A percentile compares a stretch with the other conserved stretches of the same genome.
These are phyloP conservation scores for Suhomyces anneliseae DNA, from an alignment of 1,139 yeast genomes.

Conservation along the genomic window DNA sequence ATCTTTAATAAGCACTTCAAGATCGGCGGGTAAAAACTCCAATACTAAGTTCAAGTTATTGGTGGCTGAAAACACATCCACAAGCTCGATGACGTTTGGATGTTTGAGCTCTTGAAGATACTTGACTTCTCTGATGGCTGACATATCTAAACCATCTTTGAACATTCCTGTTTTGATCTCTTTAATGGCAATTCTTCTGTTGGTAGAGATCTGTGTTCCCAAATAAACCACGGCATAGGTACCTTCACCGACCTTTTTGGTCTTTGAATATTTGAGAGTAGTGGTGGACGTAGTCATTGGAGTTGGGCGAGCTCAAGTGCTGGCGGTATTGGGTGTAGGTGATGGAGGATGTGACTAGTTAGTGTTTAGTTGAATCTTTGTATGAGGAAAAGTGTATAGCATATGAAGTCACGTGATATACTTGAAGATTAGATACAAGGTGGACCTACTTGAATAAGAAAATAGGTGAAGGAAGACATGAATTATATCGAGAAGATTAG, in stretches of 20 bases:
- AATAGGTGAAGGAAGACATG: too few relatives aligned
- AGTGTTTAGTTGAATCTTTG: too few relatives aligned
- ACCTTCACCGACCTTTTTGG: slow-evolving; percentile 95
- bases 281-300: neutral
- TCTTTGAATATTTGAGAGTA: slow-evolving; percentile 43
- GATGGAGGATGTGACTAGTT: too few relatives aligned
- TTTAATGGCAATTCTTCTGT: slow-evolving; percentile 80
- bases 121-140: slow-evolving; percentile 93
- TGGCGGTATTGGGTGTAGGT: too few relatives aligned
- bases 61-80: slow-evolving; percentile 80
- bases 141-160: slow-evolving; percentile 96
- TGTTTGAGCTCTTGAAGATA: slow-evolving; percentile 86
- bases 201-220: slow-evolving; percentile 61
- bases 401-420: too few relatives aligned
- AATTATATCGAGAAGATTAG: too few relatives aligned
- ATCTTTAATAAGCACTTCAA: slow-evolving; percentile 88
- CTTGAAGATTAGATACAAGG: too few relatives aligned
- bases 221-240: slow-evolving; percentile 96
- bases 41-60: slow-evolving; percentile 79
- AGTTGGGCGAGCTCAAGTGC: neutral
- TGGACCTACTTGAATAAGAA: too few relatives aligned
- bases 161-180: slow-evolving; percentile 94
- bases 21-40: slow-evolving; percentile 88
- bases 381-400: too few relatives aligned
- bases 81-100: slow-evolving; percentile 77